Conservation (phyloP, 495 filamentous ascomycete genomes). For the Aspergillus egyptiacus region DNA sequence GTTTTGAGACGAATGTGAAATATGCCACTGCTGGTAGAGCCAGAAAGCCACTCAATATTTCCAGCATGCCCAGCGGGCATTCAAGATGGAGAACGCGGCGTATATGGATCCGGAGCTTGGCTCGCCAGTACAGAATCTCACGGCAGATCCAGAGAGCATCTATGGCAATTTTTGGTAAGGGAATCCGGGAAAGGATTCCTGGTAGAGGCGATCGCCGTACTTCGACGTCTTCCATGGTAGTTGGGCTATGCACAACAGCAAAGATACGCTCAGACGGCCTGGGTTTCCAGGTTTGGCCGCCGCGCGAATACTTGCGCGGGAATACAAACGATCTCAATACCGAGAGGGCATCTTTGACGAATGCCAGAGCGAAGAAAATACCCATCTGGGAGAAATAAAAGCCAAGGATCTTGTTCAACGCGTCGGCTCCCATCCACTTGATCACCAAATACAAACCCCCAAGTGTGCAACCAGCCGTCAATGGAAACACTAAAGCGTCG, state of each 20-base stretch:
- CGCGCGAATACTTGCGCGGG: slow-evolving; percentile 47
- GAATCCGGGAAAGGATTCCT: slow-evolving; percentile 39
- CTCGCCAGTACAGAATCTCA: slow-evolving; percentile 40
- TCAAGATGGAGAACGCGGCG: slow-evolving; percentile 40
- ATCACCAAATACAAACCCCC: slow-evolving; percentile 81
- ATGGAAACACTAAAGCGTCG: slow-evolving; percentile 81
- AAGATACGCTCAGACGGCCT: slow-evolving; percentile 31
- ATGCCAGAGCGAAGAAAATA: slow-evolving; percentile 62
- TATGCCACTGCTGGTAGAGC: slow-evolving; percentile 53
- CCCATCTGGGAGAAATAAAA: slow-evolving; percentile 81
- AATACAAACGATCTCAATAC: slow-evolving; percentile 65
- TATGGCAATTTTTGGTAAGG: slow-evolving; percentile 29
- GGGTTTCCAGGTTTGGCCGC: slow-evolving; percentile 33
- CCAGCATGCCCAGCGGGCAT: slow-evolving; percentile 44
- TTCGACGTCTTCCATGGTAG: slow-evolving; percentile 9
- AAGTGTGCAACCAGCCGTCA: slow-evolving; percentile 70
- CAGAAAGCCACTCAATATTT: slow-evolving; percentile 54
- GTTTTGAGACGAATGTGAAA: slow-evolving; percentile 66
- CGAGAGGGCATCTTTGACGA: slow-evolving; percentile 61
- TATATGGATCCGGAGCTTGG: slow-evolving; percentile 41
- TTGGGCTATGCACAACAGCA: slow-evolving; percentile 8
- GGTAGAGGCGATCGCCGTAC: slow-evolving; percentile 47
- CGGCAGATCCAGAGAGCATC: slow-evolving; percentile 45
- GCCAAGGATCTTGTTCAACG: slow-evolving; percentile 78
- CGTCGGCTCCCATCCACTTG: slow-evolving; percentile 73